A percentile compares a stretch with the other conserved stretches of the same genome.
Evolutionary conservation across 495 filamentous ascomycete genomes (phyloP).

Genomic region (Penicillium turbatum): DNA sequence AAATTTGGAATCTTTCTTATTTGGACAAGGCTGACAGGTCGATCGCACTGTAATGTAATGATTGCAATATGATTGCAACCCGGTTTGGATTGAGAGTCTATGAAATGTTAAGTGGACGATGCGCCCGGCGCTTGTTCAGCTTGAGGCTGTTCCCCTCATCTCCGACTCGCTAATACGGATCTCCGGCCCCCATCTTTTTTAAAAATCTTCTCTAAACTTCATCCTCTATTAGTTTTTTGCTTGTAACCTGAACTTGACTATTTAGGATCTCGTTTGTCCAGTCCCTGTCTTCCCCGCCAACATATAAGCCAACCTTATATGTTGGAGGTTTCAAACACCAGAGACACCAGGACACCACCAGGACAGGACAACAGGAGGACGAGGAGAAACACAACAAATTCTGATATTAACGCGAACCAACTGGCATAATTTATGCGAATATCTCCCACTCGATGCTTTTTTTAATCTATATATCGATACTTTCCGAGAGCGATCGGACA

Average conservation of each 20-base stretch:
- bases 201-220: not conserved
- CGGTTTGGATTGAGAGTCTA: not conserved
- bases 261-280: not conserved
- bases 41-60: not conserved
- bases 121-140: conserved; percentile 13
- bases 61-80: not conserved
- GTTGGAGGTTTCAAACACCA: not conserved
- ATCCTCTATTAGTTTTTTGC: not conserved
- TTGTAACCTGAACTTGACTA: not conserved
- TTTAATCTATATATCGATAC: not conserved
- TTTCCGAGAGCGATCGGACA: not conserved
- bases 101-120: not conserved
- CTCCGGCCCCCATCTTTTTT: conserved; percentile 4
- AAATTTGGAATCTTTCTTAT: not conserved
- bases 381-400: not conserved
- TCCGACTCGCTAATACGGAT: conserved; percentile 8
- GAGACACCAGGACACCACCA: not conserved
- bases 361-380: too few relatives aligned
- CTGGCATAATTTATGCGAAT: not conserved
- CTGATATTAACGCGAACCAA: not conserved
- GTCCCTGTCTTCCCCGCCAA: not conserved
- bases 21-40: conserved; percentile 1
- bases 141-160: not conserved
- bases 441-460: not conserved
- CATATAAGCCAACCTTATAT: not conserved